Evolutionary conservation across 257 asterid genomes (phyloP).

Genomic region (Verbascum thapsus): DNA sequence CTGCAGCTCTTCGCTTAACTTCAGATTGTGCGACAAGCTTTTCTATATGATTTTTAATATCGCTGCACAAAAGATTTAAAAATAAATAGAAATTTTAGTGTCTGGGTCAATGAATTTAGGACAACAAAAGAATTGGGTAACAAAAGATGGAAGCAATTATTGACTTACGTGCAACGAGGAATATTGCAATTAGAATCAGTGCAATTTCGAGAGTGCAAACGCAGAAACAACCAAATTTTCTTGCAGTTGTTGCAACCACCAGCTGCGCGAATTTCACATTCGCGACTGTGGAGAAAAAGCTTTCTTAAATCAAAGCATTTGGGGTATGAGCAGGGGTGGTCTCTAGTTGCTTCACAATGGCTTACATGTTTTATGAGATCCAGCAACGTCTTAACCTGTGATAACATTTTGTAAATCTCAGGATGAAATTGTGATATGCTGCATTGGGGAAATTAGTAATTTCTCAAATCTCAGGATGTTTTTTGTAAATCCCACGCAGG

Average conservation of each 20-base stretch:
- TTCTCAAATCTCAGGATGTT: too few species aligned
- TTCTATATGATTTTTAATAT: slow-evolving; percentile 31
- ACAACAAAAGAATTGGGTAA: slow-evolving; percentile 10
- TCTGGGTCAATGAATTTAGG: background rate
- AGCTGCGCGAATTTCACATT: slow-evolving; percentile 33
- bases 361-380: slow-evolving; percentile 48
- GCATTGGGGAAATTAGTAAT: too few species aligned
- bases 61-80: slow-evolving; percentile 35
- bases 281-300: slow-evolving; percentile 38
- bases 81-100: background rate
- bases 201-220: slow-evolving; percentile 45
- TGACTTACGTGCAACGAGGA: slow-evolving; percentile 60
- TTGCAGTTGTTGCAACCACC: slow-evolving; percentile 49
- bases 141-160: slow-evolving; percentile 4
- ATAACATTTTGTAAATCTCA: background rate
- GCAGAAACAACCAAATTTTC: slow-evolving; percentile 45
- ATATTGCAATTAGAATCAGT: slow-evolving; percentile 40
- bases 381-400: slow-evolving; percentile 38
- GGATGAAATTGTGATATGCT: too few species aligned
- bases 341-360: slow-evolving; percentile 34
- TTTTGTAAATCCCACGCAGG: too few species aligned
- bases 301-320: slow-evolving; percentile 35
- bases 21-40: slow-evolving; percentile 20
- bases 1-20: slow-evolving; percentile 26
- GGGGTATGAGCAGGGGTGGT: slow-evolving; percentile 43